Evolutionary conservation across 345 rosid genomes (phyloP).

Genomic region (Rhizophora mangle): DNA sequence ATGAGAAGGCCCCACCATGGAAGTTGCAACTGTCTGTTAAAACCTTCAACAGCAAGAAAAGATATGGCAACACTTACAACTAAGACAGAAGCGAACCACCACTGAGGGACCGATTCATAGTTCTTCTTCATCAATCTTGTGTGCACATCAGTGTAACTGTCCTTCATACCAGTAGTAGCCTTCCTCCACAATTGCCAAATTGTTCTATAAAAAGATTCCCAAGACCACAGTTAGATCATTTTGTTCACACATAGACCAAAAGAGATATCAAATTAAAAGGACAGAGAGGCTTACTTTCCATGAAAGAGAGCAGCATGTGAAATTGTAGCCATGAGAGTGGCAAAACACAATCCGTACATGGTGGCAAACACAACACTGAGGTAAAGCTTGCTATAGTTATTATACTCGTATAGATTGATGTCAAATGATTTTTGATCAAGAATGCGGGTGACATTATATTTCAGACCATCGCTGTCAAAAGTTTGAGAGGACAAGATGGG

Average conservation of each 20-base stretch:
- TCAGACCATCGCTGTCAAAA: conserved; percentile 42
- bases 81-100: conserved; percentile 53
- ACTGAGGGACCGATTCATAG: conserved; percentile 48
- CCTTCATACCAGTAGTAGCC: conserved; percentile 38
- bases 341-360: conserved; percentile 63
- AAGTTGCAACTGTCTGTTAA: conserved; percentile 49
- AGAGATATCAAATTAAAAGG: no score
- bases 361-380: conserved; percentile 61
- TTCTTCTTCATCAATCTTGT: conserved; percentile 56
- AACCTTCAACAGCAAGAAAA: conserved; percentile 28
- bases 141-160: conserved; percentile 41
- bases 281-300: conserved; percentile 48
- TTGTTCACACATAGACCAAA: no score
- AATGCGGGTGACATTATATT: conserved; percentile 55
- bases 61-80: conserved; percentile 17
- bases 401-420: conserved; percentile 37
- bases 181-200: conserved; percentile 71
- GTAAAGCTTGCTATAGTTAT: conserved; percentile 71
- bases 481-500: conserved; percentile 55
- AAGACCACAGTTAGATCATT: no score
- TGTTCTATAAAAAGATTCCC: conserved; percentile 25
- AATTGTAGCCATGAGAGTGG: conserved; percentile 47
- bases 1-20: conserved; percentile 71
- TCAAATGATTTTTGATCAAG: conserved; percentile 44
- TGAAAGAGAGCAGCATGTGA: conserved; percentile 71